Percentiles rank a stretch among this genome's conserved stretches.
Conservation (phyloP, 2,329 filamentous ascomycete species). For the Elsinoe arachidis region DNA sequence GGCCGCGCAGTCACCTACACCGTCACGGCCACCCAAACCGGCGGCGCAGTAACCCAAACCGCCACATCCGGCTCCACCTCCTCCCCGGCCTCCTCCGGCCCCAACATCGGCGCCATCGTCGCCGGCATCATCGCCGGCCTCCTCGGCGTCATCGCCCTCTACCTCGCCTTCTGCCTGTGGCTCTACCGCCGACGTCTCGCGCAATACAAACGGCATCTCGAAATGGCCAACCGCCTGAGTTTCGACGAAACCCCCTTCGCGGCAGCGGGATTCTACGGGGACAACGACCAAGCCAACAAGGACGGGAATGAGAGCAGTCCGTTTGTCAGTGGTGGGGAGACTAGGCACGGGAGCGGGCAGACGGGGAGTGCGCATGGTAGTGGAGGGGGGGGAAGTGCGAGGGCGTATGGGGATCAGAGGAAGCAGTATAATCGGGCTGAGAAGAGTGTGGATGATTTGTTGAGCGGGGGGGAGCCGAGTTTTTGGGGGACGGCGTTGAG, state of each 20-base stretch:
- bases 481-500: constrained; percentile 61
- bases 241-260: constrained; percentile 28
- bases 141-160: constrained; percentile 52
- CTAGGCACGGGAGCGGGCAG: neutral
- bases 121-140: constrained; percentile 57
- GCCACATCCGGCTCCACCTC: constrained; percentile 35
- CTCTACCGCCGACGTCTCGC: constrained; percentile 62
- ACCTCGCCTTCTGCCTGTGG: constrained; percentile 64
- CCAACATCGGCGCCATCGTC: constrained; percentile 48
- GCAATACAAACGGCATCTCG: constrained; percentile 62
- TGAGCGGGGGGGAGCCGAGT: constrained; percentile 57
- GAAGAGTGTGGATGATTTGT: constrained; percentile 49
- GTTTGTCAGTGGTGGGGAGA: constrained; percentile 3
- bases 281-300: constrained; percentile 12
- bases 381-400: constrained; percentile 5
- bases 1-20: constrained; percentile 63
- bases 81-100: constrained; percentile 35
- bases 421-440: constrained; percentile 33
- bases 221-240: constrained; percentile 52
- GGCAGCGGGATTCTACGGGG: constrained; percentile 21
- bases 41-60: constrained; percentile 39
- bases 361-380: constrained; percentile 9
- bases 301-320: constrained; percentile 9
- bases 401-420: constrained; percentile 23
- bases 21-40: constrained; percentile 40